Evolutionary conservation across 139 green algal species (phyloP).

Genomic region (Pleodorina starrii): DNA sequence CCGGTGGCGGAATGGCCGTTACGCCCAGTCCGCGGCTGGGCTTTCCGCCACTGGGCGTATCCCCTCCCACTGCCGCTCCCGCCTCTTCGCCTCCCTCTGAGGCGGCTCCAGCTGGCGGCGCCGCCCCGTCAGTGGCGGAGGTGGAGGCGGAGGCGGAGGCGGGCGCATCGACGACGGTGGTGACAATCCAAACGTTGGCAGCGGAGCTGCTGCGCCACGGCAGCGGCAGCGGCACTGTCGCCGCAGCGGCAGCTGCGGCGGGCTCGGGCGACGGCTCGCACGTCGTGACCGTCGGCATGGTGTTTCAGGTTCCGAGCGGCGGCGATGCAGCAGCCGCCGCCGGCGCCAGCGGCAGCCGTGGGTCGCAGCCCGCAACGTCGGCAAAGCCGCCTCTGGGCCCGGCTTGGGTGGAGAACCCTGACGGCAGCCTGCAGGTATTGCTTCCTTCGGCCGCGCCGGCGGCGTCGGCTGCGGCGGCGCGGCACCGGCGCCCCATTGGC

Average conservation of each 20-base stretch:
- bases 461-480: neutral
- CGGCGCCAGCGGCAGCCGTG: neutral
- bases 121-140: neutral
- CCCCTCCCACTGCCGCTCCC: neutral
- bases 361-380: neutral
- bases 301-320: neutral
- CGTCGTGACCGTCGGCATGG: neutral
- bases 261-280: neutral
- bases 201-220: constrained; percentile 23
- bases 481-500: neutral
- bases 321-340: too few relatives aligned
- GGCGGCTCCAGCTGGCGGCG: neutral
- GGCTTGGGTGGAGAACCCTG: constrained; percentile 47
- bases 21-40: neutral
- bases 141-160: too few relatives aligned
- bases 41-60: neutral
- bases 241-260: neutral
- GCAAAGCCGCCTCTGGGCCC: too few relatives aligned
- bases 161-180: neutral
- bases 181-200: neutral
- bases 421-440: constrained; percentile 44
- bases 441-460: neutral
- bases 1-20: neutral
- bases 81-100: neutral
- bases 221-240: neutral